Conservation (phyloP, 2,329 filamentous ascomycete species). For the Aspergillus sp. region DNA sequence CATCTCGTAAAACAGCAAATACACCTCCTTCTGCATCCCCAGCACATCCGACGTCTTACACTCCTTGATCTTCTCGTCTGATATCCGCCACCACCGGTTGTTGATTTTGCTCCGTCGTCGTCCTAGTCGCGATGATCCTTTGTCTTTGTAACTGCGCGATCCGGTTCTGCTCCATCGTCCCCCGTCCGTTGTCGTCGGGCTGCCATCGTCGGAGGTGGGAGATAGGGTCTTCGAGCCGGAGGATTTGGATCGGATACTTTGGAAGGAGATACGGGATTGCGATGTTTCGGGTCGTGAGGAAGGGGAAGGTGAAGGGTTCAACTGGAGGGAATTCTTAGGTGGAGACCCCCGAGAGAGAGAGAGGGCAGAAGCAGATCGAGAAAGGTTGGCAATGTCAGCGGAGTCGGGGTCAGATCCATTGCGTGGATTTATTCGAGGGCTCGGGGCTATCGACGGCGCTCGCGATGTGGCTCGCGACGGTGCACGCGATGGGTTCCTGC, state of each 20-base stretch:
- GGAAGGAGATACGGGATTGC: constrained; percentile 27
- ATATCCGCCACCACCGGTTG: constrained; percentile 95
- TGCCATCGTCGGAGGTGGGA: constrained; percentile 16
- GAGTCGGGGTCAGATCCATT: constrained; percentile 24
- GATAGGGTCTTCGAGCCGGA: constrained; percentile 18
- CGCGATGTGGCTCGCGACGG: constrained; percentile 8
- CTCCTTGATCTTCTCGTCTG: constrained; percentile 93
- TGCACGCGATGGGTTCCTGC: constrained; percentile 42
- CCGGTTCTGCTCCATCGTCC: constrained; percentile 16
- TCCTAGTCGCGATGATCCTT: constrained; percentile 18
- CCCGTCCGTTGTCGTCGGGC: constrained; percentile 18
- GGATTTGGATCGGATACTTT: constrained; percentile 24
- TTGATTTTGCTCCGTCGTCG: constrained; percentile 56
- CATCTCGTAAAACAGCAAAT: constrained; percentile 91
- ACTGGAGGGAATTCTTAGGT: constrained; percentile 10
- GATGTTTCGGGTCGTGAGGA: constrained; percentile 22
- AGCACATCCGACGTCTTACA: constrained; percentile 87
- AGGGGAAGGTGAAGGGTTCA: constrained; percentile 11
- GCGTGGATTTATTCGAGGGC: constrained; percentile 37
- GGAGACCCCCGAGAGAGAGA: constrained; percentile 27
- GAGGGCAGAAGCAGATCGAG: constrained; percentile 22
- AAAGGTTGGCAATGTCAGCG: neutral
- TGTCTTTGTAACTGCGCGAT: neutral
- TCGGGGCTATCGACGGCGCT: constrained; percentile 30
- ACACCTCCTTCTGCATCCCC: constrained; percentile 91